Evolutionary conservation across 2,329 filamentous ascomycete species (phyloP).

Genomic region (Fusarium tanahbumbuense): DNA sequence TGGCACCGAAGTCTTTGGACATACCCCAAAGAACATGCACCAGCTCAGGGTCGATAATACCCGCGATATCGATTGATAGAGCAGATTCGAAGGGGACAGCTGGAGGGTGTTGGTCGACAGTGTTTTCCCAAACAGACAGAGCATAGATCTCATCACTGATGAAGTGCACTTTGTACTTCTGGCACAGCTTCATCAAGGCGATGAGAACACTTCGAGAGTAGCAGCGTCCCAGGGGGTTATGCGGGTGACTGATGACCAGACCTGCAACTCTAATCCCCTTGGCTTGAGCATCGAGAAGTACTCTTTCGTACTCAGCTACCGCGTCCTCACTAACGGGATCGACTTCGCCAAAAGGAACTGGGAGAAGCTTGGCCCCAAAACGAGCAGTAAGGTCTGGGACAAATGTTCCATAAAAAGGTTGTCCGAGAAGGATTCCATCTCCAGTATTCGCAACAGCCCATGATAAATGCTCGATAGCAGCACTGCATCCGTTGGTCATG

Average conservation of each 20-base stretch:
- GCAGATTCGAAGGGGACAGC: slow-evolving; percentile 58
- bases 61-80: slow-evolving; percentile 56
- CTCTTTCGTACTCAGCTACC: slow-evolving; percentile 59
- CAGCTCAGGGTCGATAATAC: slow-evolving; percentile 59
- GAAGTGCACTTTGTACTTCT: slow-evolving; percentile 61
- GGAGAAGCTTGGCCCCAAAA: slow-evolving; percentile 55
- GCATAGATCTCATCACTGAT: slow-evolving; percentile 65
- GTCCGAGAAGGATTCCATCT: slow-evolving; percentile 55
- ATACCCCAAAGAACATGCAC: slow-evolving; percentile 64
- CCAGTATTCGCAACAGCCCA: slow-evolving; percentile 56
- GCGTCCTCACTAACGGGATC: slow-evolving; percentile 58
- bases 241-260: slow-evolving; percentile 63
- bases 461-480: slow-evolving; percentile 55
- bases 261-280: slow-evolving; percentile 57
- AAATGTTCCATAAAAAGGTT: slow-evolving; percentile 63
- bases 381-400: slow-evolving; percentile 58
- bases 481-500: slow-evolving; percentile 56
- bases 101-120: slow-evolving; percentile 42
- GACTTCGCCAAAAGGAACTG: slow-evolving; percentile 56
- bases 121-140: slow-evolving; percentile 61
- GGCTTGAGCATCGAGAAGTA: slow-evolving; percentile 53
- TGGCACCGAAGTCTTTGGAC: slow-evolving; percentile 67
- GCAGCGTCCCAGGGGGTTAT: slow-evolving; percentile 64
- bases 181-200: slow-evolving; percentile 59
- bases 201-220: slow-evolving; percentile 56